Evolutionary conservation across 2,329 filamentous ascomycete genomes (phyloP).

Genomic region (Diaporthe ilicicola): DNA sequence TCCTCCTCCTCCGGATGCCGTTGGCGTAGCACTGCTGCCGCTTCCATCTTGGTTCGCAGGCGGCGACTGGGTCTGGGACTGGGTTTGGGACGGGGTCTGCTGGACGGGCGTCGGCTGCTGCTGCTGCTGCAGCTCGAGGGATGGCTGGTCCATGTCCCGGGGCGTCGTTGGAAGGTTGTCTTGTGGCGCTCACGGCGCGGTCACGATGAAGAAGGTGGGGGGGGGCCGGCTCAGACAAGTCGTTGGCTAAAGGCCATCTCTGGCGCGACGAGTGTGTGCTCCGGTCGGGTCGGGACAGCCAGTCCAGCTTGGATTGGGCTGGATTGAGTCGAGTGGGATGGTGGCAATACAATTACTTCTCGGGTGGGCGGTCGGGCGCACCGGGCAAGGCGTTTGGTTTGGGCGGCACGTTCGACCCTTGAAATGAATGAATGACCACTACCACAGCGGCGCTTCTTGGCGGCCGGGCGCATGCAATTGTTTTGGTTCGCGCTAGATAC

Average conservation of each 20-base stretch:
- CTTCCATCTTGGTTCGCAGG: slow-evolving; percentile 25
- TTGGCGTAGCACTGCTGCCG: slow-evolving; percentile 18
- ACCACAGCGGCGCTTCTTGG: background rate
- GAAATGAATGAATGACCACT: background rate
- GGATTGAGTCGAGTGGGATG: slow-evolving; percentile 4
- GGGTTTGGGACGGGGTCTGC: slow-evolving; percentile 2
- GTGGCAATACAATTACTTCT: slow-evolving; percentile 13
- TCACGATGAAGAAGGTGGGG: background rate
- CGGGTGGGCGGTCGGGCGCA: slow-evolving; percentile 8
- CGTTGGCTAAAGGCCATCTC: slow-evolving; percentile 10
- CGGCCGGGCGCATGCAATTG: slow-evolving; percentile 6
- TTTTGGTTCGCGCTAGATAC: slow-evolving; percentile 8
- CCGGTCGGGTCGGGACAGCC: slow-evolving; percentile 10
- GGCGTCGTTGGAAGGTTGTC: background rate
- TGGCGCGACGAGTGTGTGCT: slow-evolving; percentile 2
- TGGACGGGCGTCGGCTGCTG: slow-evolving; percentile 19
- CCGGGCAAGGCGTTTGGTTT: background rate
- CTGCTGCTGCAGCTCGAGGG: slow-evolving; percentile 19
- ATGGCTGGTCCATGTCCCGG: slow-evolving; percentile 20
- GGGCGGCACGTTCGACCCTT: background rate
- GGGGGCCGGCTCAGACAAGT: slow-evolving; percentile 17
- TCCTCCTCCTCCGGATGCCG: slow-evolving; percentile 24
- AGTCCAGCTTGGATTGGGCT: background rate
- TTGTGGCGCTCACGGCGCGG: background rate
- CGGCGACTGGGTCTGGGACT: slow-evolving; percentile 13